phyloP scores from a whole-genome alignment of 1,284 basidiomycete genomes.

The Malassezia cuniculi region DNA sequence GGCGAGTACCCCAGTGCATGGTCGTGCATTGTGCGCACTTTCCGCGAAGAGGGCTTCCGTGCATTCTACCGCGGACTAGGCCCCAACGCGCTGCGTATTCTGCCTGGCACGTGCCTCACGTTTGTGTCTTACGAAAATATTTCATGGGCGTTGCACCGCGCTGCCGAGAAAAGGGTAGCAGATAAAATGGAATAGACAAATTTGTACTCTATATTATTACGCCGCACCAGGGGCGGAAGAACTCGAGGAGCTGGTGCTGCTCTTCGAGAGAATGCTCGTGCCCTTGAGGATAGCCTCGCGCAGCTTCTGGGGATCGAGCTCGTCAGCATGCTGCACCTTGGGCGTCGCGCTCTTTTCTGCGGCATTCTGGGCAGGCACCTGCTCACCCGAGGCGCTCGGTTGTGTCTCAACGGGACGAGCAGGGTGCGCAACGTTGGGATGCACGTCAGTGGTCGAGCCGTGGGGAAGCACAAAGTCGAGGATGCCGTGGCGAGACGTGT shows the following conservation, averaged over 20 bases:
- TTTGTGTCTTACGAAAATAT: constrained; percentile 93
- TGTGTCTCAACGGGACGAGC: background rate
- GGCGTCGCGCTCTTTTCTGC: background rate
- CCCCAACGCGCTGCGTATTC: constrained; percentile 87
- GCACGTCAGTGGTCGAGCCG: background rate
- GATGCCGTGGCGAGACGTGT: too few species aligned
- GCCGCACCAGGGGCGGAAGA: background rate
- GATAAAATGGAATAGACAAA: background rate
- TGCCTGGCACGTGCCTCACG: constrained; percentile 93
- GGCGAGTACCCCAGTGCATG: constrained; percentile 63
- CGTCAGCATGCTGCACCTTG: constrained; percentile 7
- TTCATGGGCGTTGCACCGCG: constrained; percentile 25
- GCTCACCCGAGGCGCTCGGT: too few species aligned
- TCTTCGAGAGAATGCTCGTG: background rate
- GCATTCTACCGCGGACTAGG: constrained; percentile 92
- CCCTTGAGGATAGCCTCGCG: constrained; percentile 11
- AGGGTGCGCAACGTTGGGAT: too few species aligned
- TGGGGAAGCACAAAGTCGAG: too few species aligned
- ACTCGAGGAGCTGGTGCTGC: background rate
- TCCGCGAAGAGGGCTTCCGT: constrained; percentile 61
- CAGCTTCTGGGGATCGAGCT: constrained; percentile 10
- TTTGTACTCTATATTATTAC: background rate
- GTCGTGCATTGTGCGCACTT: constrained; percentile 65
- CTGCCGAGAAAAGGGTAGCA: background rate
- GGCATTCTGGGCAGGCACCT: too few species aligned